These are phyloP conservation scores for Apiospora marii DNA, from an alignment of 2,329 filamentous ascomycete species.

Conservation along the genomic window DNA sequence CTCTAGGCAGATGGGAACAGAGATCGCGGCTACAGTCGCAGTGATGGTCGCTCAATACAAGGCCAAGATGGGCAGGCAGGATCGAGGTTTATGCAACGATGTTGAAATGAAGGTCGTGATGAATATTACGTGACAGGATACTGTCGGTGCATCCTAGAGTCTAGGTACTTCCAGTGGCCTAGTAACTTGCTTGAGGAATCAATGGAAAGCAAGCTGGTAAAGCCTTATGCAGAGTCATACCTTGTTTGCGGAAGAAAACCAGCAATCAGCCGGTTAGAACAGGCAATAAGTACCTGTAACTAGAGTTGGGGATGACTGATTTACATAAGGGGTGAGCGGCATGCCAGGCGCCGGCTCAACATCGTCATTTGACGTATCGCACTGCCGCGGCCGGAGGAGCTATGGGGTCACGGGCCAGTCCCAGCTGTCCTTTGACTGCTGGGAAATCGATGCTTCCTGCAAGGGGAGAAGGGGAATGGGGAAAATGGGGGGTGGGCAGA, in stretches of 20 bases:
- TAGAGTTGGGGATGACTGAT: conserved; percentile 3
- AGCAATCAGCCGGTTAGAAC: neutral
- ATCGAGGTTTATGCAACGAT: conserved; percentile 7
- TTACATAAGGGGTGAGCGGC: neutral
- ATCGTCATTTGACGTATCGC: conserved; percentile 25
- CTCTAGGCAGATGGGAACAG: neutral
- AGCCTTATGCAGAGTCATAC: conserved; percentile 12
- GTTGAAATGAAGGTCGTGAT: neutral
- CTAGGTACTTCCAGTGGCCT: neutral
- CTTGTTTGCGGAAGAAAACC: neutral
- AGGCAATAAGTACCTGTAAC: neutral
- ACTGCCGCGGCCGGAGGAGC: neutral
- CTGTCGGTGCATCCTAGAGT: conserved; percentile 18
- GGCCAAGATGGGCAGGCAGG: neutral
- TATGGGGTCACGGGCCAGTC: conserved; percentile 21
- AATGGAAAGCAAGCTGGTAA: neutral
- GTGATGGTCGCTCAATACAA: neutral
- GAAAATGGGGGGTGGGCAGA: conserved; percentile 12
- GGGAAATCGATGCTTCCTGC: neutral
- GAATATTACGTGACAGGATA: neutral
- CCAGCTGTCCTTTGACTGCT: neutral
- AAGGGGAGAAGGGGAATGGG: conserved; percentile 17
- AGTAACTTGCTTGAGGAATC: conserved; percentile 12
- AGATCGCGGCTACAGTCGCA: neutral
- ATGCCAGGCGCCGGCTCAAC: conserved; percentile 3